Evolutionary conservation across 768 basidiomycete species (phyloP).

Genomic region (Trametes villosa): DNA sequence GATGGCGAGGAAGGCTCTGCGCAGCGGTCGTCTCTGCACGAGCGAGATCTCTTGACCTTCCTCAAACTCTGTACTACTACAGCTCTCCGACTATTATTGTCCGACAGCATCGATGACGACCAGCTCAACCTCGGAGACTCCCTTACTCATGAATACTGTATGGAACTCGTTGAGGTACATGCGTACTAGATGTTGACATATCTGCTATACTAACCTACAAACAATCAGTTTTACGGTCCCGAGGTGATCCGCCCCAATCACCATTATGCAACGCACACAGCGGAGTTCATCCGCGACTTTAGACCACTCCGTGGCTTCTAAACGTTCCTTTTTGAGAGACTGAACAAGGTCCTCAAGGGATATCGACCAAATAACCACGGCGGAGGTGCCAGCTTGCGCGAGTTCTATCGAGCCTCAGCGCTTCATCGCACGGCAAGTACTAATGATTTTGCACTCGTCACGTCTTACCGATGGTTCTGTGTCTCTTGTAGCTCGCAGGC

Average conservation of each 20-base stretch:
- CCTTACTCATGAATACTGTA: constrained; percentile 29
- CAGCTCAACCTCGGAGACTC: constrained; percentile 15
- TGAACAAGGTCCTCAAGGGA: constrained; percentile 39
- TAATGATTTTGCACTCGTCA: too few species aligned
- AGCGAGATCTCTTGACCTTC: constrained; percentile 3
- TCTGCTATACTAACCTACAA: not conserved
- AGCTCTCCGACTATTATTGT: constrained; percentile 9
- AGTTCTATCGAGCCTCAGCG: constrained; percentile 21
- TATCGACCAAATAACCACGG: constrained; percentile 33
- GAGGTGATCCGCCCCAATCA: constrained; percentile 41
- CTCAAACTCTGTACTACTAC: constrained; percentile 5
- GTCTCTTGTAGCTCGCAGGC: too few species aligned
- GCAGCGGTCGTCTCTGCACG: not conserved
- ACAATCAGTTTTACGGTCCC: constrained; percentile 36
- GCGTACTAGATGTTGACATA: constrained; percentile 13
- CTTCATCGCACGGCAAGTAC: constrained; percentile 23
- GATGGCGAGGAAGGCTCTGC: not conserved
- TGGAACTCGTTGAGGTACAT: constrained; percentile 28
- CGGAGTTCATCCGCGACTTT: constrained; percentile 33
- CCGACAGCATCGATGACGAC: constrained; percentile 9
- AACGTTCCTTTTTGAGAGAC: constrained; percentile 37
- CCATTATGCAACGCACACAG: constrained; percentile 41
- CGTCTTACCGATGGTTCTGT: too few species aligned
- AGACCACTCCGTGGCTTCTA: constrained; percentile 44
- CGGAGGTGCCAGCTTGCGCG: constrained; percentile 34